phyloP scores from a whole-genome alignment of 2,329 filamentous ascomycete genomes.

The Alternaria sp. region DNA sequence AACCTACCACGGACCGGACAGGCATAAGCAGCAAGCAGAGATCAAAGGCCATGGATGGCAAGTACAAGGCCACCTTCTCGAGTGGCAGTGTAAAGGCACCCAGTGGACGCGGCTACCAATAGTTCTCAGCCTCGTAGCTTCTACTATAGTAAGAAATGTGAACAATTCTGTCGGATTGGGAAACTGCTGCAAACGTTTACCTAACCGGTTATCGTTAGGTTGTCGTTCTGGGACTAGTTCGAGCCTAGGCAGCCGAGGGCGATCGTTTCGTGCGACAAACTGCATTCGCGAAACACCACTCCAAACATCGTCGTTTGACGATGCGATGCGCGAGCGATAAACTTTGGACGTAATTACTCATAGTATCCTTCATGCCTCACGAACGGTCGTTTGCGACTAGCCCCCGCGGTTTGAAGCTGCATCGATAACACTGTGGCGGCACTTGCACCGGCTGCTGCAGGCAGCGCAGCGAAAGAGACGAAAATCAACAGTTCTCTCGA shows the following conservation, averaged over 20 bases:
- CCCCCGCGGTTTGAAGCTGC: background rate
- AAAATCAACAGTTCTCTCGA: background rate
- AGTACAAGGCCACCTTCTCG: constrained; percentile 41
- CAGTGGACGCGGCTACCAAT: constrained; percentile 18
- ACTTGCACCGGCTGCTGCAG: background rate
- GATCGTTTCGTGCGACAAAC: constrained; percentile 14
- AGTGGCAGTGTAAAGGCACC: constrained; percentile 38
- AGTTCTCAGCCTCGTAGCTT: background rate
- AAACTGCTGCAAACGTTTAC: background rate
- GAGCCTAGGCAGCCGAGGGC: constrained; percentile 4
- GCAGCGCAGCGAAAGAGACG: background rate
- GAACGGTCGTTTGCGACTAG: background rate
- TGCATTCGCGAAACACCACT: constrained; percentile 29
- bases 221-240: constrained; percentile 5
- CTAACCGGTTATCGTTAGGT: background rate
- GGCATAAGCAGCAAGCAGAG: constrained; percentile 71
- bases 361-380: background rate
- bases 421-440: background rate
- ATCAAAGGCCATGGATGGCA: constrained; percentile 49
- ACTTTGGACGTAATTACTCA: background rate
- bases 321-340: background rate
- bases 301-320: constrained; percentile 39
- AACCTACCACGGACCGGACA: constrained; percentile 83
- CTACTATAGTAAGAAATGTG: background rate
- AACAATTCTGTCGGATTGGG: background rate